Percentiles rank a stretch among this genome's conserved stretches.
Evolutionary conservation across 2,329 filamentous ascomycete genomes (phyloP).

Genomic region (Claviceps fusiformis): DNA sequence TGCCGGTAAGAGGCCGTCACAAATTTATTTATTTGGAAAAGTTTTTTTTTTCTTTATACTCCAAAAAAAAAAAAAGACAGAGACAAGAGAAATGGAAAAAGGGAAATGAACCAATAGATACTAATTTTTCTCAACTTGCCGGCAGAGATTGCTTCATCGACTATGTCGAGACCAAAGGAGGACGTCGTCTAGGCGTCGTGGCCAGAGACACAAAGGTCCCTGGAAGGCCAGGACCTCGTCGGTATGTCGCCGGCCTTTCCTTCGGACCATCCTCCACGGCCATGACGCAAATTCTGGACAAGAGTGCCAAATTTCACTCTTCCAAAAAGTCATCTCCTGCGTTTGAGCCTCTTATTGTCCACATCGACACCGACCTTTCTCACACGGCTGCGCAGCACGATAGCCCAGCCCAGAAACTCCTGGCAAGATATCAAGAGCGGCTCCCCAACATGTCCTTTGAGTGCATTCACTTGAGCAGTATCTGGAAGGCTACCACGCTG

Average conservation of each 20-base stretch:
- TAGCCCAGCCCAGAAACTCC: conserved; percentile 28
- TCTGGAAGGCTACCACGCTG: conserved; percentile 37
- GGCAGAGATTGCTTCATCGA: conserved; percentile 54
- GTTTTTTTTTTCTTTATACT: neutral
- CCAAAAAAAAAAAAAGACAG: neutral
- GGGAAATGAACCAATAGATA: no score
- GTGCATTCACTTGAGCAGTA: conserved; percentile 47
- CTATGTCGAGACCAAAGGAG: conserved; percentile 65
- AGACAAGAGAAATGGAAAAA: neutral
- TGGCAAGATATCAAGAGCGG: conserved; percentile 37
- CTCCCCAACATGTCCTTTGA: conserved; percentile 57
- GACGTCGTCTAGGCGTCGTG: conserved; percentile 52
- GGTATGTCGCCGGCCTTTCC: conserved; percentile 66
- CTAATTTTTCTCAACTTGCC: neutral
- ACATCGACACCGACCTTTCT: conserved; percentile 33
- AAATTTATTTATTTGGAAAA: no score
- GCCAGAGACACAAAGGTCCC: conserved; percentile 32
- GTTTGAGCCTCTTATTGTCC: conserved; percentile 53
- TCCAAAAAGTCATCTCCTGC: conserved; percentile 48
- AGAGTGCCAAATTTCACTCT: conserved; percentile 52
- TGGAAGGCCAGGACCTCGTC: conserved; percentile 19
- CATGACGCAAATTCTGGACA: conserved; percentile 62
- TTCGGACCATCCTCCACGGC: conserved; percentile 70
- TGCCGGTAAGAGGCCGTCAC: conserved; percentile 15
- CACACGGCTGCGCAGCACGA: conserved; percentile 7